Evolutionary conservation across 257 asterid species (phyloP).

Genomic region (Henckelia pumila): DNA sequence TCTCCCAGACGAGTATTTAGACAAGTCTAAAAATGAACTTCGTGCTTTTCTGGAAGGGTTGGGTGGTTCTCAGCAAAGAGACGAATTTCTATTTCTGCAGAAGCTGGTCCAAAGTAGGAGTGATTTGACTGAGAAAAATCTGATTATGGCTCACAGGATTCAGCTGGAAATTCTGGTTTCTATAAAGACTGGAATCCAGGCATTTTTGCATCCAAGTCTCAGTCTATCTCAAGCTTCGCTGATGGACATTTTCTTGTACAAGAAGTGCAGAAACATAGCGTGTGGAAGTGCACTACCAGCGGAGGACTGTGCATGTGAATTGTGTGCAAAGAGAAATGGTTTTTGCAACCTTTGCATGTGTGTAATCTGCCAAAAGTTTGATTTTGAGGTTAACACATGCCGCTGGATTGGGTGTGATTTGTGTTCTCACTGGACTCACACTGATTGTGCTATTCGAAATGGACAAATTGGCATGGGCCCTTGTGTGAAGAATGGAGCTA

Average conservation of each 20-base stretch:
- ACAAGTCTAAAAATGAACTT: conserved; percentile 77
- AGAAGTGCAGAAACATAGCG: conserved; percentile 84
- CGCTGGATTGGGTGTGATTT: conserved; percentile 94
- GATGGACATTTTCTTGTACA: conserved; percentile 74
- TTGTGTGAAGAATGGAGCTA: conserved; percentile 55
- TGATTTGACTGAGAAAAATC: conserved; percentile 72
- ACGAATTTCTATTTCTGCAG: conserved; percentile 77
- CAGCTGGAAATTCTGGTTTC: conserved; percentile 87
- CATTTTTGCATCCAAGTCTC: conserved; percentile 88
- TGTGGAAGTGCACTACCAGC: conserved; percentile 82
- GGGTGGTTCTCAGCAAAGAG: conserved; percentile 84
- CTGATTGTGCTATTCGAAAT: conserved; percentile 89
- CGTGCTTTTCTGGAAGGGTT: conserved; percentile 83
- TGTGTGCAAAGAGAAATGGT: conserved; percentile 79
- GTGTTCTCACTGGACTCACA: conserved; percentile 99
- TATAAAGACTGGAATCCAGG: conserved; percentile 88
- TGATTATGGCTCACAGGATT: conserved; percentile 66
- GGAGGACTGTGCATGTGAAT: conserved; percentile 79
- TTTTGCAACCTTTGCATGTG: conserved; percentile 99
- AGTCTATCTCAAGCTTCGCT: conserved; percentile 94
- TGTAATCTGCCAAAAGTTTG: conserved; percentile 84
- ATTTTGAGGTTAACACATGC: conserved; percentile 93
- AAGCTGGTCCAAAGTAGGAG: conserved; percentile 77
- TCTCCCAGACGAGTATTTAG: conserved; percentile 78
- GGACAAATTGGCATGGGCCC: conserved; percentile 81